Evolutionary conservation across 2,329 filamentous ascomycete species (phyloP).

Genomic region (Neophaeococcomyces aloes): DNA sequence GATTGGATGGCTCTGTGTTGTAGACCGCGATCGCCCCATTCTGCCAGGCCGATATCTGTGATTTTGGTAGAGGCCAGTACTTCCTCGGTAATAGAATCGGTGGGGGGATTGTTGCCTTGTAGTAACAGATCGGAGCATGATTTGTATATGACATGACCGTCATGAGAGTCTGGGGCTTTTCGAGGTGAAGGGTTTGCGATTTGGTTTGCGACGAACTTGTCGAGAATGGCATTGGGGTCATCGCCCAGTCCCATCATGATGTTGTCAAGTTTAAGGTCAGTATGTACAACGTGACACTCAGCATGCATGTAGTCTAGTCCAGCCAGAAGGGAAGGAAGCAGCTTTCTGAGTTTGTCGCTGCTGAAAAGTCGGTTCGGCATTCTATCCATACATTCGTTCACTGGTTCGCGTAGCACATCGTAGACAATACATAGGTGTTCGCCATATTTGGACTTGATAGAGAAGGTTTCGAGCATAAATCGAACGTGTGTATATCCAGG

Average conservation of each 20-base stretch:
- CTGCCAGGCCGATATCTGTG: conserved; percentile 31
- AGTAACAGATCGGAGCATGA: conserved; percentile 24
- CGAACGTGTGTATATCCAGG: conserved; percentile 27
- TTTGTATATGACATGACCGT: conserved; percentile 27
- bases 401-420: conserved; percentile 30
- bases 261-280: conserved; percentile 38
- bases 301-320: conserved; percentile 34
- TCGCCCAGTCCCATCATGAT: conserved; percentile 31
- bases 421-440: conserved; percentile 31
- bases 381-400: conserved; percentile 28
- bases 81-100: conserved; percentile 15
- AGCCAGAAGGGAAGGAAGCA: conserved; percentile 29
- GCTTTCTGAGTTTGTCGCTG: conserved; percentile 24
- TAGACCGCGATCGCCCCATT: conserved; percentile 28
- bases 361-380: conserved; percentile 24
- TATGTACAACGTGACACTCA: conserved; percentile 33
- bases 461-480: conserved; percentile 28
- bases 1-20: conserved; percentile 40
- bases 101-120: conserved; percentile 8
- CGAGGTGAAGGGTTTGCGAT: conserved; percentile 25
- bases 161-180: conserved; percentile 24
- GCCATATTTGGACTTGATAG: conserved; percentile 23
- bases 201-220: conserved; percentile 27
- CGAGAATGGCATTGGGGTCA: conserved; percentile 20
- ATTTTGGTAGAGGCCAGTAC: conserved; percentile 24